Base-by-base conservation (phyloP, 1,139 yeast species). In the Taiozyma sp. region DNA sequence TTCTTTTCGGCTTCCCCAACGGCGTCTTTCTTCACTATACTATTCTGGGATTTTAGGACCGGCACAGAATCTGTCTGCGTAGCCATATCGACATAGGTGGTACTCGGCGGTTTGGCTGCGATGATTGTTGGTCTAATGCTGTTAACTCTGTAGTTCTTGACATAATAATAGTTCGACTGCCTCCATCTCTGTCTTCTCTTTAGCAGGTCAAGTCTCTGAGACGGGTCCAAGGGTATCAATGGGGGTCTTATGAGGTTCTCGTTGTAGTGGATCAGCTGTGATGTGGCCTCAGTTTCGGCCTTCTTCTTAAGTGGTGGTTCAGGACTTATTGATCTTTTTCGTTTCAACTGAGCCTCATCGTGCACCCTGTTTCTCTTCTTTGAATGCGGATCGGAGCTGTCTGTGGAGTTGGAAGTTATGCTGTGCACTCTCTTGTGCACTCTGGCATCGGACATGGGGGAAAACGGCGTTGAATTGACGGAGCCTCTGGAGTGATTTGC, bases 101-200 rank as follows among this genome's bases (percentile, higher is more conserved):
- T 16, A 13, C 19, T 37, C 30, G 10, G 37, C 9, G 48, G 42
- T 44, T 16, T 37, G 9, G 47, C 9, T 6, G 41, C 14, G 41
- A 37, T 9, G 14, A 37, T 11, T n/a, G 43, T 3, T 21, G 43
- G 13, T 24, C 29, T 40, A 13, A 40, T 22, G 11, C 9, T 19
- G 29, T 40, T 40, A 30, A 40, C 43, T 40, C 22, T 40, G 10
- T 24, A 22, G 50, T 52, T 56, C 46, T 52, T 55, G 2, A 59
- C 46, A 24, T 56, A 56, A 49, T 62, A 62, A 2, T 58, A 46
- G 4, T 52, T 49, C 11, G 63, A 58, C 45, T 55, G 56, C 49
- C 64, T 59, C 64, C 64, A 62, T 44, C 44, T 53, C 45, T 60
- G 62, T 44, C 56, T 59, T 47, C 56, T 56, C 37, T 56, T 57